Percentiles rank a stretch among this genome's conserved stretches.
Conservation (phyloP, 495 filamentous ascomycete species). For the Haplographium delicatum region DNA sequence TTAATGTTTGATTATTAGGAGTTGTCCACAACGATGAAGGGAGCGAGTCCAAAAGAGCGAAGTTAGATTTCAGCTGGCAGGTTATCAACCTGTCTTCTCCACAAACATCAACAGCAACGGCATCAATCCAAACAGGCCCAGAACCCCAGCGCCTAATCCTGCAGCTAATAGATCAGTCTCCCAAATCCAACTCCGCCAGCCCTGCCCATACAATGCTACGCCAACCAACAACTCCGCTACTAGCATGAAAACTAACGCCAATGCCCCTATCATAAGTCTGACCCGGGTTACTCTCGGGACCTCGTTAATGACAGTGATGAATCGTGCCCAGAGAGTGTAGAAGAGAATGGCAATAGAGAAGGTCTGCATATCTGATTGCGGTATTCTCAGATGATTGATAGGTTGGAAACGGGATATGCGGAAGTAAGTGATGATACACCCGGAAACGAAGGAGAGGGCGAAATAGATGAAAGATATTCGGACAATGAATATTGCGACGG, state of each 20-base stretch:
- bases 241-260: conserved; percentile 18
- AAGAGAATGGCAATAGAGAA: conserved; percentile 8
- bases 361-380: conserved; percentile 1
- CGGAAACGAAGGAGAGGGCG: conserved; percentile 13
- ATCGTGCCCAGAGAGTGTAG: conserved; percentile 10
- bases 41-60: too few relatives aligned
- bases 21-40: too few relatives aligned
- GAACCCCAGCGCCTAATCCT: background rate
- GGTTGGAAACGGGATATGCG: conserved; percentile 4
- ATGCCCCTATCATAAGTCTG: conserved; percentile 11
- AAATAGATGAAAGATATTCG: conserved; percentile 19
- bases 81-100: too few relatives aligned
- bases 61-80: too few relatives aligned
- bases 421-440: conserved; percentile 6
- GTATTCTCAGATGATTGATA: conserved; percentile 7
- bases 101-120: conserved; percentile 14
- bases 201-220: conserved; percentile 13
- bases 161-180: conserved; percentile 10
- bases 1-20: too few relatives aligned
- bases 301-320: conserved; percentile 12
- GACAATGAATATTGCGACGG: conserved; percentile 24
- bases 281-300: conserved; percentile 14
- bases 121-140: conserved; percentile 19
- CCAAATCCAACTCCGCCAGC: conserved; percentile 8
- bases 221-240: conserved; percentile 6